These are phyloP conservation scores for Quercus tomentella DNA, from an alignment of 331 rosid genomes.

Conservation along the genomic window DNA sequence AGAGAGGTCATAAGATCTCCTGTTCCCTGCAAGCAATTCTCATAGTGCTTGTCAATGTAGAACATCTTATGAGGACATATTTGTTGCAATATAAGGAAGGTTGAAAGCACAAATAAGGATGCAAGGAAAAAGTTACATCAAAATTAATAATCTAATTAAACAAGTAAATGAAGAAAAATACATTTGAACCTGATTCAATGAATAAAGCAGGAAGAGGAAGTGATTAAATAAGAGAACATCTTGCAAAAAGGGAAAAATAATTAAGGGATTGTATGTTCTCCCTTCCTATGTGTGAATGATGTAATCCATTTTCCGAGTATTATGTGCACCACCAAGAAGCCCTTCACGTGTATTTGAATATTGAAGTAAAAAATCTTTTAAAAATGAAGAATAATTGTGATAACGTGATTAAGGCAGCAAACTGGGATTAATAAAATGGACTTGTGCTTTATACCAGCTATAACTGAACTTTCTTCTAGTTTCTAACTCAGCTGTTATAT, in stretches of 20 bases:
- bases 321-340: too few species aligned
- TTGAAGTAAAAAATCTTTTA: too few species aligned
- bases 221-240: background rate
- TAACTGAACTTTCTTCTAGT: background rate
- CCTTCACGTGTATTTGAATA: too few species aligned
- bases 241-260: too few species aligned
- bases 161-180: background rate
- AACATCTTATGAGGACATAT: background rate
- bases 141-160: background rate
- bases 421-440: too few species aligned
- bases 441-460: background rate
- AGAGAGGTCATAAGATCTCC: constrained; percentile 91
- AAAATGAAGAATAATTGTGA: too few species aligned
- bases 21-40: constrained; percentile 61
- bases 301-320: too few species aligned
- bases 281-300: too few species aligned
- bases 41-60: constrained; percentile 4
- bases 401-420: too few species aligned
- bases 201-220: background rate
- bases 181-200: background rate
- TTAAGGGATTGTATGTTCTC: too few species aligned
- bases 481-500: background rate
- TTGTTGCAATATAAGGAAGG: background rate
- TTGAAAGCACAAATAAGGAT: background rate
- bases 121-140: background rate